These are phyloP conservation scores for Candida maltosa DNA, from an alignment of 805 yeast genomes.

Conservation along the genomic window DNA sequence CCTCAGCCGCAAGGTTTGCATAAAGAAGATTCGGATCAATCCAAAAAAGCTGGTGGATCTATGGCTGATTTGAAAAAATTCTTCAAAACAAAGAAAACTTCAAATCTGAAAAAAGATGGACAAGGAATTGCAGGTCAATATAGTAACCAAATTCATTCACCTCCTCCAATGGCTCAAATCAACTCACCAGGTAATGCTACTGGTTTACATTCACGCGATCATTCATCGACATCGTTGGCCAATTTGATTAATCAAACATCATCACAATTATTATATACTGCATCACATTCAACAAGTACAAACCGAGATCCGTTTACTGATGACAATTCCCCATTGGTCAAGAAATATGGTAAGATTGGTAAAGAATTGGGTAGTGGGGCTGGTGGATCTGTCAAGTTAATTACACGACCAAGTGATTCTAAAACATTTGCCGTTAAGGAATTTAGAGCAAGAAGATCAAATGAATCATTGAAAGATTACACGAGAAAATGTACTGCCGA, in stretches of 20 bases:
- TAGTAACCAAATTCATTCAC: conserved; percentile 24
- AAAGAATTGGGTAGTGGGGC: conserved; percentile 93
- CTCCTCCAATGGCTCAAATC: conserved; percentile 19
- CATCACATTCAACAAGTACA: conserved; percentile 34
- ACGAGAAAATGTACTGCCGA: conserved; percentile 91
- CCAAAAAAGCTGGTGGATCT: conserved; percentile 40
- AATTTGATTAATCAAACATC: conserved; percentile 35
- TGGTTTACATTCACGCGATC: conserved; percentile 23
- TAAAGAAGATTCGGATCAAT: conserved; percentile 26
- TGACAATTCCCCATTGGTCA: conserved; percentile 57
- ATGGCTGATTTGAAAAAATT: conserved; percentile 74
- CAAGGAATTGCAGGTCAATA: conserved; percentile 12
- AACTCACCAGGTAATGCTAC: conserved; percentile 4
- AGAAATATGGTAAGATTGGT: conserved; percentile 77
- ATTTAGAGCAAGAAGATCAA: conserved; percentile 70
- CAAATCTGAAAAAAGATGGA: conserved; percentile 11
- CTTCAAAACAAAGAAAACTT: conserved; percentile 47
- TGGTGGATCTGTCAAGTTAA: conserved; percentile 83
- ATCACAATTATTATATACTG: conserved; percentile 33
- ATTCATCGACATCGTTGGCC: conserved; percentile 34
- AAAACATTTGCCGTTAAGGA: conserved; percentile 89
- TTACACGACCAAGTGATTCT: conserved; percentile 62
- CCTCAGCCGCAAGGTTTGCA: conserved; percentile 6
- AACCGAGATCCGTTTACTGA: conserved; percentile 35
- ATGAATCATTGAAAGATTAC: conserved; percentile 80